Conservation (phyloP, 371 early-diverging fungal species). For the Mortierella sp. region DNA sequence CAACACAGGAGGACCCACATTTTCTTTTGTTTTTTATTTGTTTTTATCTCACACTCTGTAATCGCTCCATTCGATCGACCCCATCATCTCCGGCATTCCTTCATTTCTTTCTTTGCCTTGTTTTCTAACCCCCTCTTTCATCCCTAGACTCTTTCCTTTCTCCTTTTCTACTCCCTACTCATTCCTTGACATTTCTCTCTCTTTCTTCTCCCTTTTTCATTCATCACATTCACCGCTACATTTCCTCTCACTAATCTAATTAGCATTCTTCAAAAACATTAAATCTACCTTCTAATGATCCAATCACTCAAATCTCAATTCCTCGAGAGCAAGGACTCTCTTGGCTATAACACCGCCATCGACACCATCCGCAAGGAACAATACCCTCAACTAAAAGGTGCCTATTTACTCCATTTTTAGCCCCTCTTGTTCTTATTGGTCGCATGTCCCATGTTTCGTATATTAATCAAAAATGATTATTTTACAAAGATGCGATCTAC, state of each 20-base stretch:
- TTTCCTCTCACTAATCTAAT: neutral
- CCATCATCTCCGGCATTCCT: neutral
- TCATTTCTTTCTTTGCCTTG: neutral
- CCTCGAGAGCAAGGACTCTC: conserved; percentile 27
- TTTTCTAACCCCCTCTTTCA: neutral
- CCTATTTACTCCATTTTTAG: neutral
- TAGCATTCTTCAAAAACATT: neutral
- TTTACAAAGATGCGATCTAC: conserved; percentile 59
- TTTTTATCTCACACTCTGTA: neutral
- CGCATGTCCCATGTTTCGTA: neutral
- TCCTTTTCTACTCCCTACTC: neutral
- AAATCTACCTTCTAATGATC: neutral
- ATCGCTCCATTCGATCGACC: neutral
- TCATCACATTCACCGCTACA: neutral
- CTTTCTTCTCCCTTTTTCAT: neutral
- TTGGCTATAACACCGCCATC: conserved; percentile 53
- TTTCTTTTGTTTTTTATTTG: neutral
- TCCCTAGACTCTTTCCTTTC: neutral
- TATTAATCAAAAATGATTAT: neutral
- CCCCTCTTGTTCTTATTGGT: neutral
- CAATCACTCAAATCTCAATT: conserved; percentile 24
- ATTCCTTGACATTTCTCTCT: neutral
- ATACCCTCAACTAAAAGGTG: conserved; percentile 65
- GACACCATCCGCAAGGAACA: conserved; percentile 62
- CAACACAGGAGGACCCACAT: neutral